phyloP scores from a whole-genome alignment of 2,329 filamentous ascomycete genomes.

The Podosphaera fusca region DNA sequence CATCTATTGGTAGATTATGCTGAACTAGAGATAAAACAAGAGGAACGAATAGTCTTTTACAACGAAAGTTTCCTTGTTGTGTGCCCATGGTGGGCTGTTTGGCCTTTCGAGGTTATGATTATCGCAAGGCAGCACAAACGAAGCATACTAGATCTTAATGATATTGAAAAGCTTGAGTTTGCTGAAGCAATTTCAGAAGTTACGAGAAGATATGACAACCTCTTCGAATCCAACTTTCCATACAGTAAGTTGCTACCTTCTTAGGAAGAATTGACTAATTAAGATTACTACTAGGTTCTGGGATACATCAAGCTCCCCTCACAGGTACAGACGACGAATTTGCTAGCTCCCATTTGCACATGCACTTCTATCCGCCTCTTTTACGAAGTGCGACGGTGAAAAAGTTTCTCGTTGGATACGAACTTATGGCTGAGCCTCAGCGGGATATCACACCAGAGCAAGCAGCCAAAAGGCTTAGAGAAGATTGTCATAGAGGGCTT shows the following conservation, averaged over 20 bases:
- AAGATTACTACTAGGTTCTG: conserved; percentile 38
- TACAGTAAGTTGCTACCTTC: conserved; percentile 35
- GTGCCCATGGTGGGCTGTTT: conserved; percentile 93
- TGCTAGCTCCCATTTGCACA: conserved; percentile 73
- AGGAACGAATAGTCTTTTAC: conserved; percentile 70
- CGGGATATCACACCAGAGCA: conserved; percentile 95
- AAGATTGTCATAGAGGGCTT: conserved; percentile 51
- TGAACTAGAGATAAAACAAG: conserved; percentile 55
- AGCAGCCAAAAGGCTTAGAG: conserved; percentile 52
- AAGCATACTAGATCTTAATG: conserved; percentile 58
- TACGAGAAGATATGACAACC: conserved; percentile 78
- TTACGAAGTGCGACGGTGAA: conserved; percentile 79
- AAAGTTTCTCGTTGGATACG: conserved; percentile 92
- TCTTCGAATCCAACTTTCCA: conserved; percentile 91
- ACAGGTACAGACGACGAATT: conserved; percentile 62
- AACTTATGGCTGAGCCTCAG: conserved; percentile 94
- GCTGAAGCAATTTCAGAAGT: conserved; percentile 74
- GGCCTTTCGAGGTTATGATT: conserved; percentile 92
- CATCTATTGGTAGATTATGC: conserved; percentile 77
- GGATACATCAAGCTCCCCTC: conserved; percentile 84
- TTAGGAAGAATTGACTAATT: background rate
- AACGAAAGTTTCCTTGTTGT: conserved; percentile 69
- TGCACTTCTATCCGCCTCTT: conserved; percentile 93
- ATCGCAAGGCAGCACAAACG: conserved; percentile 66
- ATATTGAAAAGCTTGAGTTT: conserved; percentile 46